Evolutionary conservation across 768 basidiomycete genomes (phyloP).

Genomic region (Boletus bicolor): DNA sequence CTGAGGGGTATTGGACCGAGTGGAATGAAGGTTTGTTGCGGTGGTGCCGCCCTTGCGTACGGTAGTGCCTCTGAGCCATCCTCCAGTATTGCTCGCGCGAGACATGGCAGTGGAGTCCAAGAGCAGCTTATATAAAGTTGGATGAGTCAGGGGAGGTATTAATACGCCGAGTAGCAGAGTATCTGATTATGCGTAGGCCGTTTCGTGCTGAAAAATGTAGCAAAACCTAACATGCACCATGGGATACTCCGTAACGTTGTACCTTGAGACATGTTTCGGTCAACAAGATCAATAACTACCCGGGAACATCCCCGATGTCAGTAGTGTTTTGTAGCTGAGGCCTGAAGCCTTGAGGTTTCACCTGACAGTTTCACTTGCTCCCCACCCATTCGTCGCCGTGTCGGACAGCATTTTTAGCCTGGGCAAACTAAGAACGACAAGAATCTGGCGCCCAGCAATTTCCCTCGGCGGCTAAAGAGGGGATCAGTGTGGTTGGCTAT

Average conservation of each 20-base stretch:
- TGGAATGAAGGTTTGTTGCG: conserved; percentile 39
- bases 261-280: conserved; percentile 11
- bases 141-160: neutral
- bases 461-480: conserved; percentile 7
- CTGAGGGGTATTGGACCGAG: conserved; percentile 65
- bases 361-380: neutral
- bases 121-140: conserved; percentile 14
- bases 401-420: neutral
- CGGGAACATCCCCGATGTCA: neutral
- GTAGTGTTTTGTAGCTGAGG: neutral
- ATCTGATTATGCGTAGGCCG: too few relatives aligned
- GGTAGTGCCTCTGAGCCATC: conserved; percentile 74
- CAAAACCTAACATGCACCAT: too few relatives aligned
- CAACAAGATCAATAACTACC: neutral
- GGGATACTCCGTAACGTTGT: too few relatives aligned
- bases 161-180: too few relatives aligned
- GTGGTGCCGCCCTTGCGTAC: conserved; percentile 60
- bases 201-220: too few relatives aligned
- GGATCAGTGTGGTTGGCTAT: conserved; percentile 3
- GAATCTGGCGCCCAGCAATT: neutral
- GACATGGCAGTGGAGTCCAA: conserved; percentile 26
- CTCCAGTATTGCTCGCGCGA: conserved; percentile 24
- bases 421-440: neutral
- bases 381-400: neutral
- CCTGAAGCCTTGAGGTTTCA: neutral